Percentiles rank a stretch among this genome's conserved stretches.
These are phyloP conservation scores for Nemania sp. DNA, from an alignment of 2,329 filamentous ascomycete species.

Conservation along the genomic window DNA sequence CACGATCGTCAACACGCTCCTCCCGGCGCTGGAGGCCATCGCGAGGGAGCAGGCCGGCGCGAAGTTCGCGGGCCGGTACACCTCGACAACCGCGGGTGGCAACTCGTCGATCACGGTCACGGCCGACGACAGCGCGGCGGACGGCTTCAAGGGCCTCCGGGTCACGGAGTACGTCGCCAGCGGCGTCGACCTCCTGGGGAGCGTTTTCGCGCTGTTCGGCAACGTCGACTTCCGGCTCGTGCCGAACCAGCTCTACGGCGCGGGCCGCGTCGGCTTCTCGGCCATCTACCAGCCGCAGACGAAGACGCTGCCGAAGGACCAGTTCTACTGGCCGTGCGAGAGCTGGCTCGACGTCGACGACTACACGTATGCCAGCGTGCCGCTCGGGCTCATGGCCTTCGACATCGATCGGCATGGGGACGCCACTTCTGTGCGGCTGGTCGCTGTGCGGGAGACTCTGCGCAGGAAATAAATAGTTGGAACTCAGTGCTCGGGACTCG, in stretches of 20 bases:
- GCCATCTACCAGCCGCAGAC: conserved; percentile 15
- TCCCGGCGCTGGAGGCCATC: conserved; percentile 12
- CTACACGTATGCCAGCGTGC: conserved; percentile 18
- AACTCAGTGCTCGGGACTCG: too few species aligned
- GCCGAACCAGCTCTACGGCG: conserved; percentile 16
- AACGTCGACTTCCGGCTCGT: conserved; percentile 15
- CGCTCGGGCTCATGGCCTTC: conserved; percentile 16
- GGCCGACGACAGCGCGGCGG: background rate
- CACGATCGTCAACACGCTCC: conserved; percentile 12
- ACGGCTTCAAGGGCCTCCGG: conserved; percentile 4
- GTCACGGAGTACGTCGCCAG: conserved; percentile 14
- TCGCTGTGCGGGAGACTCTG: conserved; percentile 10
- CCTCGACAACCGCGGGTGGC: background rate
- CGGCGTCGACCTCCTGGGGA: conserved; percentile 14
- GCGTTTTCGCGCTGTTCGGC: conserved; percentile 16
- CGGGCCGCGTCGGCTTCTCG: conserved; percentile 4
- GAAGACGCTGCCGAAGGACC: conserved; percentile 9
- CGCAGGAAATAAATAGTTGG: background rate
- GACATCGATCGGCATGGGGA: conserved; percentile 9
- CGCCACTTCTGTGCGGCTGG: conserved; percentile 5
- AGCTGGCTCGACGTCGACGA: conserved; percentile 20
- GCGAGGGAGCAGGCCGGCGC: conserved; percentile 8
- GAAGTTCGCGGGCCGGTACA: conserved; percentile 14
- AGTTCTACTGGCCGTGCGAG: conserved; percentile 22
- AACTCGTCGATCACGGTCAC: conserved; percentile 12